Conservation (phyloP, 176 grass and related monocot species). For the Carex myosuroides region DNA sequence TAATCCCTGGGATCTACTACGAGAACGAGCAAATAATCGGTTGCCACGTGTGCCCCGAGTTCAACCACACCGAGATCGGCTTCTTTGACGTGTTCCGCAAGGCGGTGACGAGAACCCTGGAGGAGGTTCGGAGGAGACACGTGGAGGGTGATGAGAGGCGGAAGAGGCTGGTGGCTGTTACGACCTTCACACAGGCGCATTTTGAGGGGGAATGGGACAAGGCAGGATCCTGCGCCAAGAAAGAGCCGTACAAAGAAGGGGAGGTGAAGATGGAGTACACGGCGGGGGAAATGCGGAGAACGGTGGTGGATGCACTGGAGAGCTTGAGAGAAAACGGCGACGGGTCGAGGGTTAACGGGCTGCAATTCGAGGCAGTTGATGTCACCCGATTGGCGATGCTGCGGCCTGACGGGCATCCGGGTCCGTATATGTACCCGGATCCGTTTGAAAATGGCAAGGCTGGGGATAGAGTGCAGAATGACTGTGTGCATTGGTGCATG, state of each 20-base stretch:
- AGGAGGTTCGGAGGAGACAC: slow-evolving; percentile 35
- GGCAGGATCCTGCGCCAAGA: slow-evolving; percentile 59
- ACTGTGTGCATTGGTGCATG: slow-evolving; percentile 94
- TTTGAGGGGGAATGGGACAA: slow-evolving; percentile 93
- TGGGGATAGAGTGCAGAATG: slow-evolving; percentile 52
- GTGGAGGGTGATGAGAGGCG: not conserved
- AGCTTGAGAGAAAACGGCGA: not conserved
- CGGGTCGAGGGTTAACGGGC: not conserved
- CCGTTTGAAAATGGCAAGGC: slow-evolving; percentile 36
- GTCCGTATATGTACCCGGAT: slow-evolving; percentile 62
- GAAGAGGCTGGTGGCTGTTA: slow-evolving; percentile 38
- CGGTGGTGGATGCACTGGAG: slow-evolving; percentile 43
- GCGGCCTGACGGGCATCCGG: slow-evolving; percentile 69
- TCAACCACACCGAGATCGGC: slow-evolving; percentile 67
- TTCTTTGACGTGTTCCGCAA: slow-evolving; percentile 72
- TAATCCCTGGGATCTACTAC: slow-evolving; percentile 63
- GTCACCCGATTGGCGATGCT: slow-evolving; percentile 59
- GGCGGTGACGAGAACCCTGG: slow-evolving; percentile 34
- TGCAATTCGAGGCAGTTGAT: slow-evolving; percentile 55
- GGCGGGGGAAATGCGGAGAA: slow-evolving; percentile 44
- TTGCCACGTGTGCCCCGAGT: slow-evolving; percentile 64
- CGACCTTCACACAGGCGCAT: slow-evolving; percentile 81
- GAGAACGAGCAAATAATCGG: slow-evolving; percentile 49
- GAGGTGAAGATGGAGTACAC: slow-evolving; percentile 64
- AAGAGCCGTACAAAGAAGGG: slow-evolving; percentile 35